Conservation (phyloP, 2,329 filamentous ascomycete genomes). For the Pseudogymnoascus verrucosus region DNA sequence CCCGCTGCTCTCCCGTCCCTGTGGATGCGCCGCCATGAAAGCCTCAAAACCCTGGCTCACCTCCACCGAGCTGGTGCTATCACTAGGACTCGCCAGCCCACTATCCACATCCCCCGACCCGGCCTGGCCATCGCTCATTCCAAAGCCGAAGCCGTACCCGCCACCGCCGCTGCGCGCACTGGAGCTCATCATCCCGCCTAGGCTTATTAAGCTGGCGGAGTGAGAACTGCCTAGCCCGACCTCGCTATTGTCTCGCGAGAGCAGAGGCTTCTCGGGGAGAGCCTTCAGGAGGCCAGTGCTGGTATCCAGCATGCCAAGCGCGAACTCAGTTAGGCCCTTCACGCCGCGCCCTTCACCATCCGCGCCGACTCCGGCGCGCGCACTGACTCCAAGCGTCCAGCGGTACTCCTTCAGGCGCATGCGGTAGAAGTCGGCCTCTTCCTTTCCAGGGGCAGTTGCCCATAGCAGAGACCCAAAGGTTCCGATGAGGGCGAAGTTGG, state of each 20-base stretch:
- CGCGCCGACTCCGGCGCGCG: conserved; percentile 49
- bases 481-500: conserved; percentile 89
- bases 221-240: conserved; percentile 1
- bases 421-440: conserved; percentile 91
- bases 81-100: conserved; percentile 27
- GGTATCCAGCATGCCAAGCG: conserved; percentile 71
- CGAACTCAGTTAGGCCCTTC: conserved; percentile 55
- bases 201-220: neutral
- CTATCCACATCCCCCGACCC: conserved; percentile 16
- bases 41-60: conserved; percentile 6
- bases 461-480: conserved; percentile 87
- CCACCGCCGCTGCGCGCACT: conserved; percentile 13
- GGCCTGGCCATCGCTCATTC: conserved; percentile 15
- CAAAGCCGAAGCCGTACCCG: conserved; percentile 20
- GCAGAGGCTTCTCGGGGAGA: conserved; percentile 61
- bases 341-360: conserved; percentile 36
- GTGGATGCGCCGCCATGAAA: neutral
- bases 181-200: conserved; percentile 7
- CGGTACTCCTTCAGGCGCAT: conserved; percentile 79
- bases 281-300: conserved; percentile 61
- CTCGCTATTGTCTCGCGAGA: conserved; percentile 42
- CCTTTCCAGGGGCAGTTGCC: conserved; percentile 76
- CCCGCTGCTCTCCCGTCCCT: neutral
- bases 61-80: conserved; percentile 23
- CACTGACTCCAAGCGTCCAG: conserved; percentile 86